phyloP scores from a whole-genome alignment of 2,329 filamentous ascomycete genomes.

The Acrocalymma vagum region DNA sequence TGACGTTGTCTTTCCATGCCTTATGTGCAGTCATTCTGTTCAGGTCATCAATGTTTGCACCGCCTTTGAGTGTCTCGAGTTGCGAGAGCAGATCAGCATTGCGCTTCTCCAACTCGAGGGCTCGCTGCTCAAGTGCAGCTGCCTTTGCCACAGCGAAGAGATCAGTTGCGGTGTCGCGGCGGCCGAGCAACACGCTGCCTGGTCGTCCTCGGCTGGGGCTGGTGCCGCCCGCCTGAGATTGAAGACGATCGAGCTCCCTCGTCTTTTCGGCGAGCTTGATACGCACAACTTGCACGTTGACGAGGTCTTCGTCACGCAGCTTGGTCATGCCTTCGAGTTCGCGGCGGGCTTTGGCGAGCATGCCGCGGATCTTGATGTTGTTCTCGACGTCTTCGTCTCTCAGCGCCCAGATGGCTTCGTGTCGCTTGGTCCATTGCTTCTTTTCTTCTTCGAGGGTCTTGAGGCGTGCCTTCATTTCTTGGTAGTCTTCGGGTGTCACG shows the following conservation, averaged over 20 bases:
- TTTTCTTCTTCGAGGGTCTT: slow-evolving; percentile 49
- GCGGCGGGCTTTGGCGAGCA: slow-evolving; percentile 50
- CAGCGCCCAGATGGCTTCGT: slow-evolving; percentile 52
- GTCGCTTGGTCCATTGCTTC: slow-evolving; percentile 41
- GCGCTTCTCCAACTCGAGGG: slow-evolving; percentile 51
- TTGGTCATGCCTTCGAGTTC: slow-evolving; percentile 49
- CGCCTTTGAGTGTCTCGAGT: slow-evolving; percentile 35
- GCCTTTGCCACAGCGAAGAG: slow-evolving; percentile 53
- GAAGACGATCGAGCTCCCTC: slow-evolving; percentile 41
- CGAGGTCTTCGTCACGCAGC: slow-evolving; percentile 53
- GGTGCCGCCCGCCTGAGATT: slow-evolving; percentile 27
- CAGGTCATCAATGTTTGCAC: slow-evolving; percentile 39
- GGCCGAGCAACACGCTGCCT: slow-evolving; percentile 40
- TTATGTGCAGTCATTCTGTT: slow-evolving; percentile 45
- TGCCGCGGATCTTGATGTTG: slow-evolving; percentile 51
- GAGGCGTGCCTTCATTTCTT: slow-evolving; percentile 38
- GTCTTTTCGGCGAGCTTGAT: slow-evolving; percentile 51
- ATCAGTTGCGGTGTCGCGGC: slow-evolving; percentile 46
- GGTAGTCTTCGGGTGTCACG: slow-evolving; percentile 49
- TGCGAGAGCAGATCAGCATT: slow-evolving; percentile 47
- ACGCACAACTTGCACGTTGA: slow-evolving; percentile 50
- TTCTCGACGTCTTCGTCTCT: slow-evolving; percentile 55
- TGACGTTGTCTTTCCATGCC: slow-evolving; percentile 44
- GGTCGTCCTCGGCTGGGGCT: slow-evolving; percentile 39
- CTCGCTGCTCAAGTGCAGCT: slow-evolving; percentile 53